Percentiles rank a stretch among this genome's conserved stretches.
phyloP scores from a whole-genome alignment of 2,329 filamentous ascomycete genomes.

The Pseudogymnoascus sp. region DNA sequence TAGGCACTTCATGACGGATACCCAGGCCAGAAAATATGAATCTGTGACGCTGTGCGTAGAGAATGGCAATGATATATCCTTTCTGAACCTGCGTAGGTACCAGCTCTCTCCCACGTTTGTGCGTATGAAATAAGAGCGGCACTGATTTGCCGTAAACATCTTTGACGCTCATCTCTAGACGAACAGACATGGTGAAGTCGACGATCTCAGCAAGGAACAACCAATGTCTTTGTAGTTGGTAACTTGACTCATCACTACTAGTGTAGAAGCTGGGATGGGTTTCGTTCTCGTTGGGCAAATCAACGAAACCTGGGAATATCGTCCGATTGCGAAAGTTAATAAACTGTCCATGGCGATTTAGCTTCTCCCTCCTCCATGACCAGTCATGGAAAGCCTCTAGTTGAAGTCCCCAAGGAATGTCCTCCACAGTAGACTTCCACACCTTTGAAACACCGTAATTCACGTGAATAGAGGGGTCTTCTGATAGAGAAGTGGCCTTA shows the following conservation, averaged over 20 bases:
- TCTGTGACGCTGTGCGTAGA: slow-evolving; percentile 15
- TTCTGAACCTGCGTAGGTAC: slow-evolving; percentile 13
- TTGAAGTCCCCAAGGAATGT: slow-evolving; percentile 12
- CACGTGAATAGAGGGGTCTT: slow-evolving; percentile 16
- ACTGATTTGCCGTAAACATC: slow-evolving; percentile 22
- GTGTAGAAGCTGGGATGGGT: too few relatives aligned
- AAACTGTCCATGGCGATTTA: slow-evolving; percentile 9
- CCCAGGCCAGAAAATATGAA: slow-evolving; percentile 12
- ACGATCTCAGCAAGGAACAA: slow-evolving; percentile 19
- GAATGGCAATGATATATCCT: slow-evolving; percentile 17
- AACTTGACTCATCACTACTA: slow-evolving; percentile 9
- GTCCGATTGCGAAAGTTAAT: slow-evolving; percentile 13
- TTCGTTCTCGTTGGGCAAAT: too few relatives aligned
- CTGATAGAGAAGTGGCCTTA: slow-evolving; percentile 11
- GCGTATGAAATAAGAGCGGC: slow-evolving; percentile 25
- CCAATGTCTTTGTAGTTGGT: slow-evolving; percentile 16
- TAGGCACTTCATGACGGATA: slow-evolving; percentile 16
- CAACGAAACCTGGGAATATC: slow-evolving; percentile 20
- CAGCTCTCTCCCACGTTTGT: slow-evolving; percentile 22
- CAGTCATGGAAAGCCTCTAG: slow-evolving; percentile 17
- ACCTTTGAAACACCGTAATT: slow-evolving; percentile 11
- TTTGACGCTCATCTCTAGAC: slow-evolving; percentile 21
- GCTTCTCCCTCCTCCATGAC: slow-evolving; percentile 19
- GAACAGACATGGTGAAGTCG: slow-evolving; percentile 13
- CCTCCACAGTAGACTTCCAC: slow-evolving; percentile 17